Evolutionary conservation across 345 rosid species (phyloP), one percentile per base, ranked within the genome.

Genomic region (Rhizophora apiculata): DNA sequence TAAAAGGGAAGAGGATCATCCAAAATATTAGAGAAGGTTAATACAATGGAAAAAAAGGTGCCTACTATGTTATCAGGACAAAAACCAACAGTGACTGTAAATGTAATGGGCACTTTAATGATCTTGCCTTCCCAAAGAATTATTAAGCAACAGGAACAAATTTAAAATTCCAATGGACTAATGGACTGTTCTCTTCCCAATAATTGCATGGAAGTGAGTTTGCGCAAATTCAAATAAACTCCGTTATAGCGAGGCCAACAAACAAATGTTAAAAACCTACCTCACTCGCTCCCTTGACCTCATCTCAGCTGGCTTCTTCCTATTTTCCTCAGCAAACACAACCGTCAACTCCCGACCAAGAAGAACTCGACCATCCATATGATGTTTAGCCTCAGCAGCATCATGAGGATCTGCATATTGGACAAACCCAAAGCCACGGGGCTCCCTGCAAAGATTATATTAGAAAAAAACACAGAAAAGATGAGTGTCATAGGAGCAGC

Each of bases 351-450:
- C 81, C 36, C 81, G 58, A 24, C 81, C 81, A 72, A 57, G 81
- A 72, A 77, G 77, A 69, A 77, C 81, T 13, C 81, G 65, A 6
- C 81, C 81, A 64, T 77, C 81, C 81, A 77, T 77, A 37, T 77
- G 81, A 72, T 77, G 81, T 63, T 77, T 77, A 21, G 81, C 81
- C 73, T 77, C 81, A 3, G 77, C 76, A 77, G 81, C 81, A 77
- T 77, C 81, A 27, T 77, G 73, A 53, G 81, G 81, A 72, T 77
- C 81, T 46, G 76, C n/a, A 72, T 68, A 77, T 54, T 77, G 81
- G 27, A 77, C 81, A 46, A 64, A 71, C 15, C 67, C 73, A 61
- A 68, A 80, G 30, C 81, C 81, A 51, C 81, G 77, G 31, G 81
- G 81, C 43, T 77, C 77, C 61, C 81, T 86, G 86, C 81, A 84